These are phyloP conservation scores for Flaveria floridana DNA, from an alignment of 140 eudicot genomes.

Conservation along the genomic window DNA sequence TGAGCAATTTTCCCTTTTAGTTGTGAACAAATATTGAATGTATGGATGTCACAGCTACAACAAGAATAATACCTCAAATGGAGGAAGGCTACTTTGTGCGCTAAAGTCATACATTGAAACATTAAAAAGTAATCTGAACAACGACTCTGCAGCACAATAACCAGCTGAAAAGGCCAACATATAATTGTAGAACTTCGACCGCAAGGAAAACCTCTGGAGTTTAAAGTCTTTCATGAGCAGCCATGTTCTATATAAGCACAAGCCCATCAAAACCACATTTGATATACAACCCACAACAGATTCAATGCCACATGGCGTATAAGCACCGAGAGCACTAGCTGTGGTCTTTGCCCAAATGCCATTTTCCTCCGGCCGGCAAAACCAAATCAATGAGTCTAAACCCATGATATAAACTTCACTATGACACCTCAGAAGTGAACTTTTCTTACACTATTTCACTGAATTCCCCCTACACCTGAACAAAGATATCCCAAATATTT, in stretches of 20 bases:
- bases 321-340: conserved; percentile 83
- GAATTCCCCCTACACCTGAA: conserved; percentile 20
- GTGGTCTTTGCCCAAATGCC: conserved; percentile 75
- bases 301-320: conserved; percentile 78
- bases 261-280: conserved; percentile 56
- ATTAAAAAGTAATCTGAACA: conserved; percentile 57
- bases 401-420: conserved; percentile 41
- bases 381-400: conserved; percentile 68
- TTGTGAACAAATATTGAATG: not conserved
- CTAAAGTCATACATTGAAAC: conserved; percentile 65
- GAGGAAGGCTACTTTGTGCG: conserved; percentile 57
- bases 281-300: conserved; percentile 59
- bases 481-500: conserved; percentile 1
- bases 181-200: conserved; percentile 57
- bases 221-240: conserved; percentile 38
- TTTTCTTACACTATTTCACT: not conserved
- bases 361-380: conserved; percentile 70
- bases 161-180: conserved; percentile 68
- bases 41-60: not conserved
- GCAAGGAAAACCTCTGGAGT: conserved; percentile 57
- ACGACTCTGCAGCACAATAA: conserved; percentile 66
- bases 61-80: conserved; percentile 65
- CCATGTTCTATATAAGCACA: conserved; percentile 77
- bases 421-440: not conserved
- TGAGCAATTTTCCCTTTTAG: not conserved